Percentiles rank a stretch among this genome's conserved stretches.
Conservation (phyloP, 75 land plant genomes). For the Cryptomeria japonica region DNA sequence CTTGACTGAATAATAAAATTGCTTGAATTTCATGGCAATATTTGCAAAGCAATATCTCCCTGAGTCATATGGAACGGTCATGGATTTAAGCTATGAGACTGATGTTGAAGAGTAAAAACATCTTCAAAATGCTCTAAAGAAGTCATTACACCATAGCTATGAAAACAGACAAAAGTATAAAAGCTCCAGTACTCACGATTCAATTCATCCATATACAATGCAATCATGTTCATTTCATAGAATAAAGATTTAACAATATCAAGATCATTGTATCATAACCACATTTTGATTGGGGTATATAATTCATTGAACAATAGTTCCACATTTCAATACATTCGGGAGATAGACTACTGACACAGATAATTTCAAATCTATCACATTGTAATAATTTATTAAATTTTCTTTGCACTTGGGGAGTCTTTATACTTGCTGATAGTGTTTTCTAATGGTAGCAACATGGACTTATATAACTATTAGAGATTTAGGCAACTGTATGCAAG, state of each 20-base stretch:
- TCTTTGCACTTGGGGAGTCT: neutral
- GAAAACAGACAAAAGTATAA: neutral
- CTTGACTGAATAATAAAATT: neutral
- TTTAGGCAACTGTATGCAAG: neutral
- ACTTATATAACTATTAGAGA: neutral
- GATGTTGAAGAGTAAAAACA: neutral
- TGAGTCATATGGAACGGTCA: neutral
- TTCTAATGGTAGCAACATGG: neutral
- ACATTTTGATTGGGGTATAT: neutral
- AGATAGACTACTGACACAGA: neutral
- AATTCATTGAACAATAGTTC: neutral
- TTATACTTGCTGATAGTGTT: neutral
- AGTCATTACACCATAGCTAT: neutral
- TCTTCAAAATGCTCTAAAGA: neutral
- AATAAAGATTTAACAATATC: neutral
- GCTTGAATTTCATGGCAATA: neutral
- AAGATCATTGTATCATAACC: neutral
- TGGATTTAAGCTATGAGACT: neutral
- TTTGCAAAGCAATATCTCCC: neutral
- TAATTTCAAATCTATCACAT: neutral
- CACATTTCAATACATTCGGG: neutral
- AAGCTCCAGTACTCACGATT: neutral
- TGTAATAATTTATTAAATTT: neutral
- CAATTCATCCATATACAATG: neutral
- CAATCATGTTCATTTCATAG: neutral